These are phyloP conservation scores for Cercophora samala DNA, from an alignment of 495 filamentous ascomycete genomes.

Conservation along the genomic window DNA sequence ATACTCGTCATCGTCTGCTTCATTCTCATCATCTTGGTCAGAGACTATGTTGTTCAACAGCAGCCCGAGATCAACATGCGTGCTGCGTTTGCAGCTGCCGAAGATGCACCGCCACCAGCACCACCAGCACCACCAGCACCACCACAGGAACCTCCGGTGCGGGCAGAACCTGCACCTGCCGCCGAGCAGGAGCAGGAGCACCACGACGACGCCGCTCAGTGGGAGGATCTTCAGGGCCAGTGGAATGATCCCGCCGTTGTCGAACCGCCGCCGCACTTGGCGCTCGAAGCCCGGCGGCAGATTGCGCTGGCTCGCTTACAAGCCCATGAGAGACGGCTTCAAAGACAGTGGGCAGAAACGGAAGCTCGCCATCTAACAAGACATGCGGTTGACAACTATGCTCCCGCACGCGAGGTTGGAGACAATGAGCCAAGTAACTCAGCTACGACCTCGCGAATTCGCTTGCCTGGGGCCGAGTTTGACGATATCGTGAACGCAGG, in stretches of 20 bases:
- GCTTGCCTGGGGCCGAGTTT: background rate
- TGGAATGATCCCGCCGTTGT: background rate
- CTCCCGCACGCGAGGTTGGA: background rate
- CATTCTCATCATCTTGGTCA: slow-evolving; percentile 90
- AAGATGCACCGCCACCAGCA: slow-evolving; percentile 48
- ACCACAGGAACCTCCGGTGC: slow-evolving; percentile 18
- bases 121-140: slow-evolving; percentile 40
- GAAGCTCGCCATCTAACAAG: background rate
- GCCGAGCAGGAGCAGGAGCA: slow-evolving; percentile 17
- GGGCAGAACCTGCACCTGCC: slow-evolving; percentile 1
- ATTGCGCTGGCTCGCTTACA: background rate
- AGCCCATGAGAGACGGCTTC: background rate
- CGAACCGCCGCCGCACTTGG: background rate
- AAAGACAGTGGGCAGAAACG: background rate
- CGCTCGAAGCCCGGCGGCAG: background rate
- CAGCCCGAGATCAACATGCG: slow-evolving; percentile 74
- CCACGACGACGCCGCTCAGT: slow-evolving; percentile 23
- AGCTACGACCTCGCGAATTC: background rate
- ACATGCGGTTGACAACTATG: background rate
- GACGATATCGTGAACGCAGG: background rate
- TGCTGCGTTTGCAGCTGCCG: slow-evolving; percentile 51
- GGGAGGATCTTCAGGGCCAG: background rate
- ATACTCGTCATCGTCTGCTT: slow-evolving; percentile 85
- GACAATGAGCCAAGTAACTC: background rate
- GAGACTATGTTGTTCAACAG: slow-evolving; percentile 98